Percentiles rank a stretch among this genome's conserved stretches.
phyloP scores from a whole-genome alignment of 495 filamentous ascomycete genomes.

The Penicillium turbatum region DNA sequence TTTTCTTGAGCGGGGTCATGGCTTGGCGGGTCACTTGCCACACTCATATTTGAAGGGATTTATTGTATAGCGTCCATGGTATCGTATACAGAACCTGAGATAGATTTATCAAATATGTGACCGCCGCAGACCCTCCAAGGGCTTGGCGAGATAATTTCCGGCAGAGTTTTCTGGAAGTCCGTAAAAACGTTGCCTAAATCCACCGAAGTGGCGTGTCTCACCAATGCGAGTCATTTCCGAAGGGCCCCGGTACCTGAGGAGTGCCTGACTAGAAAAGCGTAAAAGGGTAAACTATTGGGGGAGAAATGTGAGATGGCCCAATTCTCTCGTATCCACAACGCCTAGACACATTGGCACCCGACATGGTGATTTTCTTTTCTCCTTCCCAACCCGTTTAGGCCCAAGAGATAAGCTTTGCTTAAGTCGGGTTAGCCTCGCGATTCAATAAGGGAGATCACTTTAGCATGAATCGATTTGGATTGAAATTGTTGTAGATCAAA shows the following conservation, averaged over 20 bases:
- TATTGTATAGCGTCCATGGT: not conserved
- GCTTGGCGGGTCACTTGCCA: conserved; percentile 1
- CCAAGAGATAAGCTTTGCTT: conserved; percentile 5
- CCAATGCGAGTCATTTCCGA: not conserved
- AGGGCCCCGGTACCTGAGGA: not conserved
- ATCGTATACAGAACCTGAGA: not conserved
- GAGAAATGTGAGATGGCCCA: not conserved
- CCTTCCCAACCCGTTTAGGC: conserved; percentile 1
- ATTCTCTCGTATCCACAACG: conserved; percentile 2
- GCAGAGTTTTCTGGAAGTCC: conserved; percentile 1
- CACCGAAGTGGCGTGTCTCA: conserved; percentile 1
- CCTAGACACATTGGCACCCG: not conserved
- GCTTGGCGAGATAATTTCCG: conserved; percentile 3
- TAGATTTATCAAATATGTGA: not conserved
- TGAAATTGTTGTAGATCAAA: too few relatives aligned
- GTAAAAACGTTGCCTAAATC: not conserved
- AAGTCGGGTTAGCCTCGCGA: not conserved
- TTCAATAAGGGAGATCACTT: not conserved
- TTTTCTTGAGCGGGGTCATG: not conserved
- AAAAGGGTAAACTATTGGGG: not conserved
- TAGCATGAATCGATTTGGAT: too few relatives aligned
- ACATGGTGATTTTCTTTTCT: not conserved
- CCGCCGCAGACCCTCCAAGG: not conserved
- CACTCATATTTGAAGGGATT: not conserved
- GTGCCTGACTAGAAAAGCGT: conserved; percentile 1